Percentiles rank a stretch among this genome's conserved stretches.
These are phyloP conservation scores for Pyrenochaeta sp. DNA, from an alignment of 2,329 filamentous ascomycete species.

Conservation along the genomic window DNA sequence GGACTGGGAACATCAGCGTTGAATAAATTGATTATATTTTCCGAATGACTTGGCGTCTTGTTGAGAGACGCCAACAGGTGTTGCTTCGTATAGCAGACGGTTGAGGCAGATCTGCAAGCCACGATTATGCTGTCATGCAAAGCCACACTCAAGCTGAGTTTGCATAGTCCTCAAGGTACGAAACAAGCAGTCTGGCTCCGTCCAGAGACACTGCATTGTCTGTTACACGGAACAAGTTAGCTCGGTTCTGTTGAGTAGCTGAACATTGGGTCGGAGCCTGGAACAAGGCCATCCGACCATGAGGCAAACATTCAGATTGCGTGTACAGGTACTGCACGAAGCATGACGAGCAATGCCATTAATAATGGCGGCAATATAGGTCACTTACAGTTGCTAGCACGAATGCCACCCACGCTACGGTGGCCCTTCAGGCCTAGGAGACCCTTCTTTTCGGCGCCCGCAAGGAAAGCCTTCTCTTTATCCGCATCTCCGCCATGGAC, in stretches of 20 bases:
- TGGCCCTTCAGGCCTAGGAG: conserved; percentile 89
- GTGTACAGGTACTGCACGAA: conserved; percentile 2
- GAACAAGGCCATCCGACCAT: conserved; percentile 5
- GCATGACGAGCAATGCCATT: conserved; percentile 10
- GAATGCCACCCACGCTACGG: conserved; percentile 83
- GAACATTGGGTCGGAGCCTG: conserved; percentile 7
- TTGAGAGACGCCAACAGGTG: conserved; percentile 26
- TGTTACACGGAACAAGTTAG: conserved; percentile 31
- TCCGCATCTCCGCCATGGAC: conserved; percentile 71
- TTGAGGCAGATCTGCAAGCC: conserved; percentile 8
- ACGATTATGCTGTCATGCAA: conserved; percentile 23
- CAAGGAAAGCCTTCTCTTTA: conserved; percentile 81
- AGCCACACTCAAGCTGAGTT: conserved; percentile 32
- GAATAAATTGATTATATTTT: conserved; percentile 22
- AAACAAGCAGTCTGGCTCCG: conserved; percentile 72
- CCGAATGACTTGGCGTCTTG: conserved; percentile 31
- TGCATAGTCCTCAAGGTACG: conserved; percentile 70
- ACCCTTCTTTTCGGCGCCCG: conserved; percentile 71
- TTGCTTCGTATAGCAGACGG: conserved; percentile 1
- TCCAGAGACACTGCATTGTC: conserved; percentile 80
- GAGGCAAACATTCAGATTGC: conserved; percentile 27
- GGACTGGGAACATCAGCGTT: conserved; percentile 11
- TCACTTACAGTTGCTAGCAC: conserved; percentile 75
- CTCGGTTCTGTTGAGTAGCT: conserved; percentile 12
- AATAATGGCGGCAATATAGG: conserved; percentile 11